Base-by-base conservation (phyloP, 768 basidiomycete genomes). In the Tricholoma saponaceum region DNA sequence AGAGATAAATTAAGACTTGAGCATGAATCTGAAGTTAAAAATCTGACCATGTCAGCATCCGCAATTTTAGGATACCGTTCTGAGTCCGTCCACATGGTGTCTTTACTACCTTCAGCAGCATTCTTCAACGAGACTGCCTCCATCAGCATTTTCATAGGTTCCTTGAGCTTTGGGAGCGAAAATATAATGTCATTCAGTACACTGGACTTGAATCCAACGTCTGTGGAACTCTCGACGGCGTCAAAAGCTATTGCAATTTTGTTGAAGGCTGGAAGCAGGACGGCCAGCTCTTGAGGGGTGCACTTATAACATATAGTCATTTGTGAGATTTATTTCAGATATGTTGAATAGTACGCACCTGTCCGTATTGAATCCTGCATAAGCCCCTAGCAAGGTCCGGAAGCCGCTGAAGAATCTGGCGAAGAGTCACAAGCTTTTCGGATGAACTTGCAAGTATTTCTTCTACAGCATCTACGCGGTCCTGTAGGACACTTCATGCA, bases 331-430 rank as follows among this genome's bases (percentile, higher is more conserved):
- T 47, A 50, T 52, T 54, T 46, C 13, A 0, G 28, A 49, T n/a
- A 47, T 33, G n/a, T 18, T 22, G n/a, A n/a, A 5, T 22, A 37
- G n/a, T 9, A 62, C 76, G 62, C 61, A 93, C 92, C 76, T 93
- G 90, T 49, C 93, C 90, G 63, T 96, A 96, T 66, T 95, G 92
- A 30, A 98, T 89, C 28, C 94, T 78, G 59, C 86, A 89, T 14
- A 98, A 74, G 0, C 96, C 96, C 66, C 83, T 88, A 0, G 89
- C 85, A 47, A 98, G 82, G 68, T 98, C 95, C 0, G 95, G 94
- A n/a, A 94, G 77, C 32, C 81, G 82, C 66, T 74, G 85, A 55
- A 96, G 75, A n/a, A 83, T 67, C 33, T 82, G 78, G 16, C 89
- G 83, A n/a, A 96, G 78, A 32, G 79, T 80, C 33, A 82, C 80